Evolutionary conservation across 441 rosid species (phyloP).

Genomic region (Syzygium malaccense): DNA sequence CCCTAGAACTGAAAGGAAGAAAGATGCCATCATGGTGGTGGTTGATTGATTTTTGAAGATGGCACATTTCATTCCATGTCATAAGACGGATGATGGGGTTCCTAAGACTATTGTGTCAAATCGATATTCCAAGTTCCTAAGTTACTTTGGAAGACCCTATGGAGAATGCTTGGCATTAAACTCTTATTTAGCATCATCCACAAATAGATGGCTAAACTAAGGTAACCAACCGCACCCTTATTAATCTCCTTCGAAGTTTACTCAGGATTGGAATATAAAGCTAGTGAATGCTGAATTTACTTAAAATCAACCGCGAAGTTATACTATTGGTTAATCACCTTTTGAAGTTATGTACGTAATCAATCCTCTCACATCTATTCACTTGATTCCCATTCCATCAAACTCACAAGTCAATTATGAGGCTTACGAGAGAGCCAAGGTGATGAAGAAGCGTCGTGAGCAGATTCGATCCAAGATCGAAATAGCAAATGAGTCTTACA

Average conservation of each 20-base stretch:
- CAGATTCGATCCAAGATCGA: background rate
- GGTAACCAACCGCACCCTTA: background rate
- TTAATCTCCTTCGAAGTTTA: background rate
- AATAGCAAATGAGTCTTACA: background rate
- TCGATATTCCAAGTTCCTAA: background rate
- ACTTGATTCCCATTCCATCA: background rate
- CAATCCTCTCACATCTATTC: background rate
- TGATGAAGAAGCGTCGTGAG: background rate
- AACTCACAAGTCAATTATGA: too few relatives aligned
- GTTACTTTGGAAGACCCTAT: background rate
- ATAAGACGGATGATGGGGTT: background rate
- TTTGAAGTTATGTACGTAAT: background rate
- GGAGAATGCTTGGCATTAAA: background rate
- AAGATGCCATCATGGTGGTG: background rate
- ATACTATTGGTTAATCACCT: background rate
- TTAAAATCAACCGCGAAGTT: background rate
- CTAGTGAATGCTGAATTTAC: background rate
- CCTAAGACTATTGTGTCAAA: background rate
- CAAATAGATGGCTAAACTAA: background rate
- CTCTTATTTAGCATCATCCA: background rate
- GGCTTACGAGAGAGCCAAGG: background rate
- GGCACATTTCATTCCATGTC: background rate
- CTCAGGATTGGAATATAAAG: background rate
- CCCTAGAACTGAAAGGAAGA: background rate
- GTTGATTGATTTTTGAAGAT: background rate